Evolutionary conservation across 768 basidiomycete species (phyloP).

Genomic region (Amanita thiersii): DNA sequence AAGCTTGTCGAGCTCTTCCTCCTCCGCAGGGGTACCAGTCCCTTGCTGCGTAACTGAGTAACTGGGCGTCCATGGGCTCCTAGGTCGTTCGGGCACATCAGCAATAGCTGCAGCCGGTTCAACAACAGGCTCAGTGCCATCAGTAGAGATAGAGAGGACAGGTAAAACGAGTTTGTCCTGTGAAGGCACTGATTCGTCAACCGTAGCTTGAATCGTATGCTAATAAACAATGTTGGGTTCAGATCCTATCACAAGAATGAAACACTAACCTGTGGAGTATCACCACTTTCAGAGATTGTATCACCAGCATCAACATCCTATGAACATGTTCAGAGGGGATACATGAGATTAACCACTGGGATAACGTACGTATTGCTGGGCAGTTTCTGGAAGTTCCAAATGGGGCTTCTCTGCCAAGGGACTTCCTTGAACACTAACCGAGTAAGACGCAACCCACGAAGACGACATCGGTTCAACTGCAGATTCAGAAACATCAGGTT

Average conservation of each 20-base stretch:
- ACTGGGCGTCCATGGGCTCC: conserved; percentile 14
- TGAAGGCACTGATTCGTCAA: not conserved
- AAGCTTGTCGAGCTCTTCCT: conserved; percentile 10
- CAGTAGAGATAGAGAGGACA: not conserved
- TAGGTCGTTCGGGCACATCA: conserved; percentile 8
- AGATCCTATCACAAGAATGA: too few relatives aligned
- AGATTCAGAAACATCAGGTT: not conserved
- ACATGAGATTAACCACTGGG: not conserved
- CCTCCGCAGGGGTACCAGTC: conserved; percentile 7
- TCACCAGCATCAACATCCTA: too few relatives aligned
- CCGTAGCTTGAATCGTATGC: not conserved
- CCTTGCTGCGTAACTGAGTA: conserved; percentile 16
- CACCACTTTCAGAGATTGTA: too few relatives aligned
- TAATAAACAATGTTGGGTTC: too few relatives aligned
- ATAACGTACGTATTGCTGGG: not conserved
- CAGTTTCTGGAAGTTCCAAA: not conserved
- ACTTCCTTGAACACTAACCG: conserved; percentile 16
- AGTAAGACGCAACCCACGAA: conserved; percentile 17
- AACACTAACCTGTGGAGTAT: too few relatives aligned
- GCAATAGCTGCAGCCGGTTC: not conserved
- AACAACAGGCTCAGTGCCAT: not conserved
- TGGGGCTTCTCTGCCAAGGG: conserved; percentile 7
- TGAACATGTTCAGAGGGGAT: not conserved
- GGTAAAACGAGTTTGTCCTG: conserved; percentile 1
- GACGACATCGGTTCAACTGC: not conserved